Evolutionary conservation across 805 yeast species (phyloP).

Genomic region (Sugiyamaella floridensis): DNA sequence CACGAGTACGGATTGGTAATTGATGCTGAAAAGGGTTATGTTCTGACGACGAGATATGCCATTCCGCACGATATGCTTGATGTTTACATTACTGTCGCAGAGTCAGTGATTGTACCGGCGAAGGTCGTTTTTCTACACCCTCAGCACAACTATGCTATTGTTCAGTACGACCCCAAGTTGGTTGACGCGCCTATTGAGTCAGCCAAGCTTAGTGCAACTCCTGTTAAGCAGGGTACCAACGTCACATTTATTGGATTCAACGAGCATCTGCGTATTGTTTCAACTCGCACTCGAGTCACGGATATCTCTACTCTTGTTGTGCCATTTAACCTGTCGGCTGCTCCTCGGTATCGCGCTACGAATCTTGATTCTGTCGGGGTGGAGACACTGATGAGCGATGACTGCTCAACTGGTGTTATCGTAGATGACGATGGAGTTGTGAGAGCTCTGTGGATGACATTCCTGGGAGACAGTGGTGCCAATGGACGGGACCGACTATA

Average conservation of each 20-base stretch:
- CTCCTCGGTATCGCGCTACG: constrained; percentile 81
- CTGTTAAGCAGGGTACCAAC: constrained; percentile 68
- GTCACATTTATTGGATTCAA: constrained; percentile 78
- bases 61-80: constrained; percentile 83
- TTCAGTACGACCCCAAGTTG: constrained; percentile 71
- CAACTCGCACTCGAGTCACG: constrained; percentile 69
- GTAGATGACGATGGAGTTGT: constrained; percentile 72
- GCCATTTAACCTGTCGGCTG: constrained; percentile 50
- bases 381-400: constrained; percentile 64
- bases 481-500: constrained; percentile 53
- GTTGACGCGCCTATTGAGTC: constrained; percentile 65
- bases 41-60: constrained; percentile 65
- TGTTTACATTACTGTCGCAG: constrained; percentile 73
- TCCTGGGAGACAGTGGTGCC: constrained; percentile 61
- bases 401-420: constrained; percentile 73
- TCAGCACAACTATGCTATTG: constrained; percentile 73
- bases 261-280: constrained; percentile 57
- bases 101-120: constrained; percentile 74
- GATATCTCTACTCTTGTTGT: constrained; percentile 69
- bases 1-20: constrained; percentile 68
- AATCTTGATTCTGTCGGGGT: constrained; percentile 71
- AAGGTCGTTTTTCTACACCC: constrained; percentile 81
- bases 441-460: constrained; percentile 80
- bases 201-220: constrained; percentile 51
- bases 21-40: constrained; percentile 74